Conservation (phyloP, 768 basidiomycete genomes). For the Amanita muscaria region DNA sequence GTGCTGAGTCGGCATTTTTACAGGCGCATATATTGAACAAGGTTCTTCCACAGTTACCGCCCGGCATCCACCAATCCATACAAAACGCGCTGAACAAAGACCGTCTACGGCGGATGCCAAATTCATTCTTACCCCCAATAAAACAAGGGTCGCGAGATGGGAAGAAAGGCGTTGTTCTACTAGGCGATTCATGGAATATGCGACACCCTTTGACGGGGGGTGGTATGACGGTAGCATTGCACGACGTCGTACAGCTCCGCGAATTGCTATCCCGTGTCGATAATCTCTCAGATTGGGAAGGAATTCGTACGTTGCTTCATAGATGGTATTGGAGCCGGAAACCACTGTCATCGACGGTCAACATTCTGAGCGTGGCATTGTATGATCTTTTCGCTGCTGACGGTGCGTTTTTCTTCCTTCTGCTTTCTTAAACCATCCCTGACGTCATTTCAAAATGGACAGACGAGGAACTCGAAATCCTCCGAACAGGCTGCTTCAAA, state of each 20-base stretch:
- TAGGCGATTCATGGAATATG: conserved; percentile 99
- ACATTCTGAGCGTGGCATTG: conserved; percentile 86
- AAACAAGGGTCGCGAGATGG: conserved; percentile 46
- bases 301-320: conserved; percentile 43
- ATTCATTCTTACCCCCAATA: conserved; percentile 81
- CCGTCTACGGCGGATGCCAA: conserved; percentile 88
- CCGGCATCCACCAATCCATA: conserved; percentile 57
- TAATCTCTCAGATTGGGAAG: conserved; percentile 40
- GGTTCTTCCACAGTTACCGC: conserved; percentile 77
- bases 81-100: conserved; percentile 64
- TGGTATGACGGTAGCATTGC: conserved; percentile 94
- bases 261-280: conserved; percentile 44
- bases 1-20: background rate
- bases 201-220: conserved; percentile 96
- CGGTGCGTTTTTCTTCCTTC: conserved; percentile 38
- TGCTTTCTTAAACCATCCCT: background rate
- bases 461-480: conserved; percentile 55
- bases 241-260: conserved; percentile 72
- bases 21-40: conserved; percentile 64
- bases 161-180: conserved; percentile 68
- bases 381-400: conserved; percentile 95
- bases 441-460: background rate
- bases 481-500: conserved; percentile 87
- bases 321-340: conserved; percentile 87
- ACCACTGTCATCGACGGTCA: conserved; percentile 75